A percentile compares a stretch with the other conserved stretches of the same genome.
Evolutionary conservation across 169 alveolate species (phyloP).

Genomic region (Babesia caballi): DNA sequence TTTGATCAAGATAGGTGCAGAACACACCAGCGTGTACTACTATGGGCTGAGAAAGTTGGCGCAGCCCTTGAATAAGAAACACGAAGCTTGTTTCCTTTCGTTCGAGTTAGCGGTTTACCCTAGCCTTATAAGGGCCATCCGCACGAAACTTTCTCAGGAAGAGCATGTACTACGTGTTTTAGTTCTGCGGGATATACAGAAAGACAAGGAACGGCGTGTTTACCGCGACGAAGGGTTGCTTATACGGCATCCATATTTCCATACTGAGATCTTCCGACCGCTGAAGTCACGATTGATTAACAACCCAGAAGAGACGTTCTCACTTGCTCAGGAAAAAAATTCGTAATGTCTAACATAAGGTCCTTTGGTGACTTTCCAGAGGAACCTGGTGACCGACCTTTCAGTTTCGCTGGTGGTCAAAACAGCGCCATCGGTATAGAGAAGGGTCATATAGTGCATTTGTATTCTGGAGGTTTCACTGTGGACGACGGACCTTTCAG

Average conservation of each 20-base stretch:
- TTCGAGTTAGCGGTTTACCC: slow-evolving; percentile 41
- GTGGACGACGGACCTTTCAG: slow-evolving; percentile 91
- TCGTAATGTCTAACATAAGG: slow-evolving; percentile 48
- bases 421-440: slow-evolving; percentile 62
- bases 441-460: slow-evolving; percentile 65
- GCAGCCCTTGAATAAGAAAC: slow-evolving; percentile 36
- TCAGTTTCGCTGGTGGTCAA: slow-evolving; percentile 60
- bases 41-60: slow-evolving; percentile 52
- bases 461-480: slow-evolving; percentile 88
- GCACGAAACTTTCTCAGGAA: slow-evolving; percentile 28
- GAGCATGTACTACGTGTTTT: slow-evolving; percentile 44
- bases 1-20: slow-evolving; percentile 51
- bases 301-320: background rate
- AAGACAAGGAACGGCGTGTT: slow-evolving; percentile 33
- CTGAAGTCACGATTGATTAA: background rate
- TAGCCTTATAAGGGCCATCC: slow-evolving; percentile 27
- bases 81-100: slow-evolving; percentile 47
- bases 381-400: background rate
- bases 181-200: slow-evolving; percentile 19
- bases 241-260: slow-evolving; percentile 44
- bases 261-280: slow-evolving; percentile 18
- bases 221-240: slow-evolving; percentile 27
- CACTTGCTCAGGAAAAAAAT: background rate
- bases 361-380: slow-evolving; percentile 49
- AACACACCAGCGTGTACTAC: slow-evolving; percentile 33